Base-by-base conservation (phyloP, 805 yeast genomes). In the Ogataea nakhonphanomensis region DNA sequence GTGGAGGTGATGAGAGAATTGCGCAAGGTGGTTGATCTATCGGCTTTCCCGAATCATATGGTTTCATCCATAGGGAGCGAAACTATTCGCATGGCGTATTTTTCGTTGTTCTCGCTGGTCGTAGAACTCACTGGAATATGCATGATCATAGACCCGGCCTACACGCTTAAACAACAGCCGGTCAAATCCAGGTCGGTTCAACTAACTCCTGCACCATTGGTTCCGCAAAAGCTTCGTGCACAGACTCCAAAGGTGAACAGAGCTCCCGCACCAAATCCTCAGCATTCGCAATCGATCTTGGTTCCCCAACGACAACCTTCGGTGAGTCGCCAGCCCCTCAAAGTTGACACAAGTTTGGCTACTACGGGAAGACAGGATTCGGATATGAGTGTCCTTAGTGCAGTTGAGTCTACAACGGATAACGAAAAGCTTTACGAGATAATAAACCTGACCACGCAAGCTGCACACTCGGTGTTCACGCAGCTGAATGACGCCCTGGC, bases 401-500 rank as follows among this genome's bases (percentile, higher is more conserved):
- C 27, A 29, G 22, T 43, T 10, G 41, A 48, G 12, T 26, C 42
- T 8, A n/a, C 44, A 1, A 43, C 48, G n/a, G 62, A 57, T 25
- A 59, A 61, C 41, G 61, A 54, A 7, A 55, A 55, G 32, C 41
- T 61, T 28, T 57, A 43, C 35, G 64, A 59, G 17, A 30, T 57
- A 13, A 58, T 61, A n/a, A 37, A 35, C 22, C 54, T 57, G 36
- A 57, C 65, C 2, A 52, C 62, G 8, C 62, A 61, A 44, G 55
- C 84, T 39, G 90, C 95, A 2, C 84, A 79, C 51, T 75, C 76
- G n/a, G 95, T 87, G 2, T 81, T 84, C 51, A 73, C 81, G 22
- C 91, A 85, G 52, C 63, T 88, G 38, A 84, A 81, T 23, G 68
- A 73, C 42, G 86, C 85, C 0, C 78, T 84, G 33, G 70, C 80